Base-by-base conservation (phyloP, 2,329 filamentous ascomycete species). In the Phyllosticta citriasiana region DNA sequence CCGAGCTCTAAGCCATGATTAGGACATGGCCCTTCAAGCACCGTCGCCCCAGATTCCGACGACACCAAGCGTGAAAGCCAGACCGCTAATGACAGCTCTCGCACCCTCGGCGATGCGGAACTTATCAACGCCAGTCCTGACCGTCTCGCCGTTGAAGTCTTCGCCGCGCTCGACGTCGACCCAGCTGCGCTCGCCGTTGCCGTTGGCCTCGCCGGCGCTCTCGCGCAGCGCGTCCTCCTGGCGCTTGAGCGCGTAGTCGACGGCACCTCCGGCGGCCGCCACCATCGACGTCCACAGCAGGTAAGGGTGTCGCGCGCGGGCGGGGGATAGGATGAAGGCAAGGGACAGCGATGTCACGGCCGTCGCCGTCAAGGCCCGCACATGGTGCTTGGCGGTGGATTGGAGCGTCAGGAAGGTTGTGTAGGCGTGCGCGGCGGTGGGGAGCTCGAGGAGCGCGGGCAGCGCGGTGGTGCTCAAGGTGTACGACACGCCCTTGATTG, bases 221-320 rank as follows among this genome's bases (percentile, higher is more conserved):
- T 56, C 22, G 26, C 19, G 63, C 51, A 56, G 60, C 47, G 53
- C 62, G 40, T 47, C 52, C 52, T 54, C 55, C n/a, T 57, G 50
- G 61, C 64, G 68, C 69, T 33, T 68, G 59, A 73, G 65, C 24
- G 73, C 69, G 57, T 67, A 71, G 58, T 76, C 76, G 59, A 77
- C 66, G 47, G 68, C 73, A 2, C 73, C 64, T 14, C 78, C 76
- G 1, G 78, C 77, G 50, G 81, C 78, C 53, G 86, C 83, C 62
- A 91, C 81, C 26, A 91, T 76, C 2, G 86, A 85, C 14, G 90
- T 91, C 85, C 94, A 97, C 63, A 97, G 76, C 26, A 97, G 85
- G 72, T 96, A 97, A 0, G 93, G 93, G 72, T 97, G 93, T 71
- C 88, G 86, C 67, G 84, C 81, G 61, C 85, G 82, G 26, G 84